Percentiles rank a stretch among this genome's conserved stretches.
phyloP scores from a whole-genome alignment of 306 rosid species.

The Morella rubra region DNA sequence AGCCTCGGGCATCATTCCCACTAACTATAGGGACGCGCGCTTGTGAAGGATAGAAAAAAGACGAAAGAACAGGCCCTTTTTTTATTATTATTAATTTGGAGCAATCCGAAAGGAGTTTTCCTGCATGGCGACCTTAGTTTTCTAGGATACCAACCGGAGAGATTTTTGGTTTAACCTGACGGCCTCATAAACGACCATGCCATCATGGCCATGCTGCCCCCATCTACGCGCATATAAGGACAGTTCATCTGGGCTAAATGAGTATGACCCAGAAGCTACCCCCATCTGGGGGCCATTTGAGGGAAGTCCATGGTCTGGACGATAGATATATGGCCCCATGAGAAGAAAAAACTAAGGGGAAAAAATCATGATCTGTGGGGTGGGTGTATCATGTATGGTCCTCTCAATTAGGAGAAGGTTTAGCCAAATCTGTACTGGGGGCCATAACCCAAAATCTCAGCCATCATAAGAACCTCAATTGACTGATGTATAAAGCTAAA shows the following conservation, averaged over 20 bases:
- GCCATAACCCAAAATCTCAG: background rate
- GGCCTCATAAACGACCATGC: too few relatives aligned
- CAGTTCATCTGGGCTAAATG: background rate
- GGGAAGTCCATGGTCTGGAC: background rate
- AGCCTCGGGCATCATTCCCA: too few relatives aligned
- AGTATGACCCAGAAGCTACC: background rate
- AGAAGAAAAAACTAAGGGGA: background rate
- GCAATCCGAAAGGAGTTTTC: background rate
- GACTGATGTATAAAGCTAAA: background rate
- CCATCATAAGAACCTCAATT: background rate
- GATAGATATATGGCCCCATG: background rate
- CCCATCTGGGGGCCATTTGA: background rate
- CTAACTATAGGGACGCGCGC: too few relatives aligned
- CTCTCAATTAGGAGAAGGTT: background rate
- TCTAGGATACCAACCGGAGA: background rate
- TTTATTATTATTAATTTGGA: too few relatives aligned
- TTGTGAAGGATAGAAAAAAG: too few relatives aligned
- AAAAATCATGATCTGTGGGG: conserved; percentile 21
- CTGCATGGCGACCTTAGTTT: background rate
- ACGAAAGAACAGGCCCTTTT: too few relatives aligned
- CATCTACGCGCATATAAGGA: too few relatives aligned
- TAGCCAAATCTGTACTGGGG: background rate
- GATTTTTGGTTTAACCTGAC: background rate
- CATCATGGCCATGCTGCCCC: too few relatives aligned
- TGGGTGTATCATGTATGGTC: conserved; percentile 10